These are phyloP conservation scores for Massospora cicadina DNA, from an alignment of 371 early-diverging fungal genomes.

Conservation along the genomic window DNA sequence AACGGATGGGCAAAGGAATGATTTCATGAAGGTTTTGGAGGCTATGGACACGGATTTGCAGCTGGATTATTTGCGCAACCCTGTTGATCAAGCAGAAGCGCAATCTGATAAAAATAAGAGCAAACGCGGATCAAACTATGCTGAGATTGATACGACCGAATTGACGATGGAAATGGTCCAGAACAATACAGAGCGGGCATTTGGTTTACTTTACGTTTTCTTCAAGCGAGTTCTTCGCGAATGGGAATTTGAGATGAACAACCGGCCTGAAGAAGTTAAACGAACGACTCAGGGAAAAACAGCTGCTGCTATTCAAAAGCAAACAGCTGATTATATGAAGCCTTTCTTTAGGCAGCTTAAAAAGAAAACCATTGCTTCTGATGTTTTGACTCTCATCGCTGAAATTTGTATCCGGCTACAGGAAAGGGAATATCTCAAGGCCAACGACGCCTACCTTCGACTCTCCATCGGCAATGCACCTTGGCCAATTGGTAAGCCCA, in stretches of 20 bases:
- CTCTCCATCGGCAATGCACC: conserved; percentile 94
- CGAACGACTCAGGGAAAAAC: conserved; percentile 55
- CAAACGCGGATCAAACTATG: conserved; percentile 21
- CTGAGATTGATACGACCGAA: conserved; percentile 28
- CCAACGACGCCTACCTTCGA: conserved; percentile 84
- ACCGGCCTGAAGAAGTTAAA: conserved; percentile 55
- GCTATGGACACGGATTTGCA: conserved; percentile 69
- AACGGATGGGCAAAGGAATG: conserved; percentile 74
- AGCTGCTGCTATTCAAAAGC: conserved; percentile 60
- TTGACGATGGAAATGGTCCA: conserved; percentile 45
- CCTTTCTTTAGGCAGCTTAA: conserved; percentile 80
- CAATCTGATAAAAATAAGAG: conserved; percentile 19
- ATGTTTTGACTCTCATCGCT: conserved; percentile 69
- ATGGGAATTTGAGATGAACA: conserved; percentile 72
- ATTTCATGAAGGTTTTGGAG: conserved; percentile 67
- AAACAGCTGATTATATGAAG: conserved; percentile 71
- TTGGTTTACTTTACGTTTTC: conserved; percentile 61
- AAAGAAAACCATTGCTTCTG: conserved; percentile 50
- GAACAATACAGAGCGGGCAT: conserved; percentile 52
- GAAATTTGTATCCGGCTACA: conserved; percentile 77
- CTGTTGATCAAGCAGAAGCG: conserved; percentile 21
- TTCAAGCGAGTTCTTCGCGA: conserved; percentile 62
- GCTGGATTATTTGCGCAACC: conserved; percentile 36
- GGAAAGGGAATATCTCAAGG: conserved; percentile 73
- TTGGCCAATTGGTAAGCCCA: conserved; percentile 96